Evolutionary conservation across 208 protist genomes (phyloP).

Genomic region (Acanthamoeba royreba): DNA sequence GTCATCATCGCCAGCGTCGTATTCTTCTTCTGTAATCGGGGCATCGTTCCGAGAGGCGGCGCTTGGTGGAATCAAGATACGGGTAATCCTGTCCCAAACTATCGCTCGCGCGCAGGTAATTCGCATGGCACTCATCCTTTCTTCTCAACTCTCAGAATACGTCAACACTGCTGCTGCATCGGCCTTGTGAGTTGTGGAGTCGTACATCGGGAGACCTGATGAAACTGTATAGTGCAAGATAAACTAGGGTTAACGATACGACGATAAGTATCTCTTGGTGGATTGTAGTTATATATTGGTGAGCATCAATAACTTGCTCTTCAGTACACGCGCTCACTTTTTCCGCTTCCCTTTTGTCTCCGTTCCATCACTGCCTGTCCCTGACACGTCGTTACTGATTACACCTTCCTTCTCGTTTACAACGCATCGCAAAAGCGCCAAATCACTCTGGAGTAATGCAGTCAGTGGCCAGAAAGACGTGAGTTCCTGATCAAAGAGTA

Average conservation of each 20-base stretch:
- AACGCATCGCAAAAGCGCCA: neutral
- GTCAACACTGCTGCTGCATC: slow-evolving; percentile 12
- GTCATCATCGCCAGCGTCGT: neutral
- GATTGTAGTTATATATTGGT: too few relatives aligned
- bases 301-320: neutral
- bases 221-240: too few relatives aligned
- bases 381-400: neutral
- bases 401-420: neutral
- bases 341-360: neutral
- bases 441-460: neutral
- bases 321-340: too few relatives aligned
- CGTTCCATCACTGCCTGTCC: neutral
- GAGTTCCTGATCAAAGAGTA: neutral
- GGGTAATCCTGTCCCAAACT: neutral
- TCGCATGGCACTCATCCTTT: neutral
- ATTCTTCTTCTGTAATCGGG: neutral
- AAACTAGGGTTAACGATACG: too few relatives aligned
- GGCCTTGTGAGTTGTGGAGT: too few relatives aligned
- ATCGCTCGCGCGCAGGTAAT: neutral
- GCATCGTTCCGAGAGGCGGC: neutral
- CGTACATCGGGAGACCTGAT: too few relatives aligned
- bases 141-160: neutral
- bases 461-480: too few relatives aligned
- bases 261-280: too few relatives aligned
- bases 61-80: neutral